These are phyloP conservation scores for Trichoderma sp. DNA, from an alignment of 2,329 filamentous ascomycete genomes.

Conservation along the genomic window DNA sequence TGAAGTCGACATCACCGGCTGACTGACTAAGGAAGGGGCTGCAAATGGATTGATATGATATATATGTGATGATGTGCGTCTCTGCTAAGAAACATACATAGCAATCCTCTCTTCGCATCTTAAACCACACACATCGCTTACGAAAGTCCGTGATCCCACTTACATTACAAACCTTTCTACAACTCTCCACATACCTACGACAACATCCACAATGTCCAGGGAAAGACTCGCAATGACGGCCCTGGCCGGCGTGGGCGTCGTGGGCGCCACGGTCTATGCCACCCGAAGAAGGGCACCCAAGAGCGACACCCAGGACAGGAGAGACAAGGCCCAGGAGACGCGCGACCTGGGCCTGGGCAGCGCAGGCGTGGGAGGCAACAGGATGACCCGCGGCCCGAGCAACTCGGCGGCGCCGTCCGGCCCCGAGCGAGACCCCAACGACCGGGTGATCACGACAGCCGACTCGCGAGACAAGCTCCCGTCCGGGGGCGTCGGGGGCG, in stretches of 20 bases:
- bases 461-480: not conserved
- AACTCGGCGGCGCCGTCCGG: conserved; percentile 31
- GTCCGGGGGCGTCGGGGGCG: not conserved
- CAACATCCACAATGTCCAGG: conserved; percentile 32
- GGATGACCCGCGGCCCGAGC: conserved; percentile 39
- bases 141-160: too few species aligned
- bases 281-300: not conserved
- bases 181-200: too few species aligned
- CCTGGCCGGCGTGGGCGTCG: not conserved
- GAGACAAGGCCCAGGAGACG: conserved; percentile 36
- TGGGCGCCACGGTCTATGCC: not conserved
- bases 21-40: not conserved
- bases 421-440: not conserved
- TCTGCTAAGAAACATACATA: too few species aligned
- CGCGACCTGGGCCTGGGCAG: conserved; percentile 39
- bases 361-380: conserved; percentile 40
- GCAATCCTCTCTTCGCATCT: too few species aligned
- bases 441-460: not conserved
- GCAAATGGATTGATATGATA: not conserved
- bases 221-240: conserved; percentile 8
- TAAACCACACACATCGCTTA: too few species aligned
- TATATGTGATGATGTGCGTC: not conserved
- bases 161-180: too few species aligned
- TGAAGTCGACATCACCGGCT: not conserved
- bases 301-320: not conserved